phyloP scores from a whole-genome alignment of 2,329 filamentous ascomycete species.

The Sphaerulina vaccinii region DNA sequence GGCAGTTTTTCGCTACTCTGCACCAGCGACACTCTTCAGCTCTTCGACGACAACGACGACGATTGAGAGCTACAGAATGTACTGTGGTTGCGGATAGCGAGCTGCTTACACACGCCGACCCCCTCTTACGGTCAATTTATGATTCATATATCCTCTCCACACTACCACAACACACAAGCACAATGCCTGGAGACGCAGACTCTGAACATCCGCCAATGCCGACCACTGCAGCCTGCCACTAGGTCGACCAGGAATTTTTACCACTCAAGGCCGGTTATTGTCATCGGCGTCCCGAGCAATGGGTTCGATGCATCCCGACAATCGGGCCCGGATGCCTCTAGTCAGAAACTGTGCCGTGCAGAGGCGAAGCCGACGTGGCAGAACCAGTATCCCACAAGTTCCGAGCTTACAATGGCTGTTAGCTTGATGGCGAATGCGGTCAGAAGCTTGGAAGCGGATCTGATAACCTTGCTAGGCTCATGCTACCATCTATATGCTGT shows the following conservation, averaged over 20 bases:
- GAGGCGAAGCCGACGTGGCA: not conserved
- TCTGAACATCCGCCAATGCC: constrained; percentile 8
- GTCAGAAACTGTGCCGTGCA: not conserved
- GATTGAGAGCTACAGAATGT: too few relatives aligned
- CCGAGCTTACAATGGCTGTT: not conserved
- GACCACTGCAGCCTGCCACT: constrained; percentile 9
- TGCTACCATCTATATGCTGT: not conserved
- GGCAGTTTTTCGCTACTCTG: too few relatives aligned
- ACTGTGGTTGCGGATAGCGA: too few relatives aligned
- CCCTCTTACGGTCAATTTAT: too few relatives aligned
- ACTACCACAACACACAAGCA: not conserved
- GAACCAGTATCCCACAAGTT: not conserved
- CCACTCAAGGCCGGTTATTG: not conserved
- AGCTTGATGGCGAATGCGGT: not conserved
- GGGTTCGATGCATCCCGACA: not conserved
- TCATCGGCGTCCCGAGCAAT: not conserved
- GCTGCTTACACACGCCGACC: too few relatives aligned
- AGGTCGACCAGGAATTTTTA: not conserved
- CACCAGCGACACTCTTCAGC: too few relatives aligned
- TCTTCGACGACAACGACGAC: too few relatives aligned
- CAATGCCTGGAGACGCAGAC: not conserved
- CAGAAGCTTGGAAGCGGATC: not conserved
- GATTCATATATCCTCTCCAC: too few relatives aligned
- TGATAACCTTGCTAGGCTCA: too few relatives aligned
- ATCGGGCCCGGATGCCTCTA: not conserved